phyloP scores from a whole-genome alignment of 73 alveolate genomes.

The Tetrahymena borealis region DNA sequence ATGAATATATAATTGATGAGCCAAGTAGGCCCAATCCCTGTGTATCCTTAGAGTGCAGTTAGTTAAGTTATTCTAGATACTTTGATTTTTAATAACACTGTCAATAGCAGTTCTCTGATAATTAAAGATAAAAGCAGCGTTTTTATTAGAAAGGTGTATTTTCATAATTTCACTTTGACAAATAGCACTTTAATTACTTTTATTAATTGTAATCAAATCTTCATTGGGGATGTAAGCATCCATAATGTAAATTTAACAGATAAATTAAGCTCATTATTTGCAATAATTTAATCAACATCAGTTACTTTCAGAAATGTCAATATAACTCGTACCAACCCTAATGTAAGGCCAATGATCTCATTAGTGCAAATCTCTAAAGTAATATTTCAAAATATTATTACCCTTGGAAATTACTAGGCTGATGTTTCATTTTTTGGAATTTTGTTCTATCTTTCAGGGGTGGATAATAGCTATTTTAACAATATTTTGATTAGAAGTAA shows the following conservation, averaged over 20 bases:
- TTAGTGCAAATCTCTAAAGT: neutral
- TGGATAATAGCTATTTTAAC: neutral
- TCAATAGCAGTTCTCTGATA: neutral
- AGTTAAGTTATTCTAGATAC: neutral
- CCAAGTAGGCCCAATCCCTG: neutral
- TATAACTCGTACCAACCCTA: neutral
- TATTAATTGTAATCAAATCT: neutral
- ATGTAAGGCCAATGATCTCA: neutral
- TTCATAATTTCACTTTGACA: neutral
- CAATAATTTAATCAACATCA: neutral
- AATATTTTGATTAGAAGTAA: neutral
- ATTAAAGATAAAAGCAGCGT: neutral
- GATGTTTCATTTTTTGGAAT: neutral
- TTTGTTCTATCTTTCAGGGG: neutral
- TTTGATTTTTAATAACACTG: neutral
- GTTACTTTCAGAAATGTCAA: neutral
- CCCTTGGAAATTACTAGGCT: neutral
- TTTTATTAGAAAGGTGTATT: neutral
- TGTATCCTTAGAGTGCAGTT: neutral
- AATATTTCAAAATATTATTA: neutral
- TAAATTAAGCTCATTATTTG: neutral
- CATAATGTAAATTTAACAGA: neutral
- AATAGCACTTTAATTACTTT: neutral
- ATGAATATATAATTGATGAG: neutral
- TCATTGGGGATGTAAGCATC: neutral